These are phyloP conservation scores for Mycena maculata DNA, from an alignment of 768 basidiomycete genomes.

Conservation along the genomic window DNA sequence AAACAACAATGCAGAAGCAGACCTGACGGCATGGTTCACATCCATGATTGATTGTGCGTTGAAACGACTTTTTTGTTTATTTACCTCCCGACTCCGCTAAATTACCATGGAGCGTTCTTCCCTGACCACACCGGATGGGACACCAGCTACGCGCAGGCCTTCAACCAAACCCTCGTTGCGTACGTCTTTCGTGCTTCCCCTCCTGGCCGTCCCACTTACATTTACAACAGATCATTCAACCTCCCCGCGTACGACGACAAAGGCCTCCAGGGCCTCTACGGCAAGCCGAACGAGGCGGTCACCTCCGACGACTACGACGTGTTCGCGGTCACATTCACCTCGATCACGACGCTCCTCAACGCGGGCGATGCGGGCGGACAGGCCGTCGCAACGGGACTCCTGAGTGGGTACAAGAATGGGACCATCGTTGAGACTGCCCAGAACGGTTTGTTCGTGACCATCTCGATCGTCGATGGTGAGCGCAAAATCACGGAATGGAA, in stretches of 20 bases:
- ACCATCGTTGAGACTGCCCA: not conserved
- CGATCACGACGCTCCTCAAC: not conserved
- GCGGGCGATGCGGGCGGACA: not conserved
- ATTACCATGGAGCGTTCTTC: slow-evolving; percentile 11
- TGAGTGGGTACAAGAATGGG: slow-evolving; percentile 1
- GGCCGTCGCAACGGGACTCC: not conserved
- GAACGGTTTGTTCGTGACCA: not conserved
- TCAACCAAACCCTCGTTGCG: slow-evolving; percentile 10
- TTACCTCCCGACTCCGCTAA: no score
- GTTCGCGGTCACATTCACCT: slow-evolving; percentile 5
- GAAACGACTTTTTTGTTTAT: no score
- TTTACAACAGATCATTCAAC: not conserved
- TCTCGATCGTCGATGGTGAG: slow-evolving; percentile 2
- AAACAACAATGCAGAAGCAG: no score
- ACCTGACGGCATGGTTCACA: no score
- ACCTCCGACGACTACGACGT: not conserved
- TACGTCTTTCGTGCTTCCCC: not conserved
- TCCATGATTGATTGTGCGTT: no score
- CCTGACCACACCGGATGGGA: slow-evolving; percentile 16
- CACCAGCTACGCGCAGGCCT: slow-evolving; percentile 6
- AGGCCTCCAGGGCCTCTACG: not conserved
- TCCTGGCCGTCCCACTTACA: not conserved
- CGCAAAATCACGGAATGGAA: slow-evolving; percentile 12
- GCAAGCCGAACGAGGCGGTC: not conserved
- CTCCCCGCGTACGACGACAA: not conserved